Base-by-base conservation (phyloP, 331 rosid genomes). In the Ulmus americana region DNA sequence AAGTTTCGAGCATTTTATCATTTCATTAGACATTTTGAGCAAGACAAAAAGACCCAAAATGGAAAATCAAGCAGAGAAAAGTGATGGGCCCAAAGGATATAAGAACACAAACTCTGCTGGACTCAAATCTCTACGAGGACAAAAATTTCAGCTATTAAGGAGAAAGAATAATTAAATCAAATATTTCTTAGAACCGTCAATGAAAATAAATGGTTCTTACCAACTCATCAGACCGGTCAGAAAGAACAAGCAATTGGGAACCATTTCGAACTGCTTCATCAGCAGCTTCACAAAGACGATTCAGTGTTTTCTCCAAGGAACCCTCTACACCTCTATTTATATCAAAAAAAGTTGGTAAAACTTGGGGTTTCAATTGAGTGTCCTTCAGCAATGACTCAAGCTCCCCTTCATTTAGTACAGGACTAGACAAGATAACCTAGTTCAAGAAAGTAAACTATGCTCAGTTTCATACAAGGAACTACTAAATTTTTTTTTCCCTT, bases 261-360 rank as follows among this genome's bases (percentile, higher is more conserved):
- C 98, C 95, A 81, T 87, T 94, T 78, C 90, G 86, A 64, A 94
- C 95, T 77, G 98, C 98, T 81, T 85, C 98, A 80, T 92, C 98
- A 72, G 98, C 98, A 79, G 97, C 95, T 71, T 89, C 97, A 64
- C 98, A 89, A 77, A 92, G 98, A 71, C 69, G 83, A 72, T 68
- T 59, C 54, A 92, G 70, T 39, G 74, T 90, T 68, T 81, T 92
- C 76, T 83, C 91, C 85, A 92, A 55, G 71, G 98, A 92, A 79
- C 98, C 95, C 28, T 92, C 97, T 71, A 92, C 64, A 44, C 98
- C 98, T 82, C 87, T 92, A 51, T 76, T 83, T 70, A 92, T 92
- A 64, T 92, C 95, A 64, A 85, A 86, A 81, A 92, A 89, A 56
- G 88, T 85, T 49, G 83, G 95, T 62, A 92, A 78, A 74, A 89